Conservation (phyloP, 192 early-diverging fungal genomes). For the Podila verticillata region DNA sequence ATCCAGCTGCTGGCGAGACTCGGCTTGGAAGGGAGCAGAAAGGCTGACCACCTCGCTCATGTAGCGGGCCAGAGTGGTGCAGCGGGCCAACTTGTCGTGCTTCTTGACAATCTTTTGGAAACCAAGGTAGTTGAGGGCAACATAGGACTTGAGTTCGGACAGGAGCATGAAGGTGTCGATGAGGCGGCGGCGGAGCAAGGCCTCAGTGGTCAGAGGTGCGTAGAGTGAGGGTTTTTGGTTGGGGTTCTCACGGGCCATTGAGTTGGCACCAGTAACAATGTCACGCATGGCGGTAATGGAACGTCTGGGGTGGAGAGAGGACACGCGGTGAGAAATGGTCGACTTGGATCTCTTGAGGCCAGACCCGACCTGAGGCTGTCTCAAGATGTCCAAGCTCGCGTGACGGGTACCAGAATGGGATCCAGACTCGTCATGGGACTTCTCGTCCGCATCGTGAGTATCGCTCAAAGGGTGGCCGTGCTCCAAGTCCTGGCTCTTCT, state of each 20-base stretch:
- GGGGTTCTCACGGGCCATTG: conserved; percentile 24
- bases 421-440: neutral
- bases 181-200: conserved; percentile 39
- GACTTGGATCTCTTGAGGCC: conserved; percentile 10
- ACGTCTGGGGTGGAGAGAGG: conserved; percentile 9
- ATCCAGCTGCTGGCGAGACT: conserved; percentile 60
- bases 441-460: neutral
- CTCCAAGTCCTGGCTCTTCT: neutral
- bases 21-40: conserved; percentile 63
- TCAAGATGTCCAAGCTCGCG: conserved; percentile 6
- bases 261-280: conserved; percentile 30
- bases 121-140: conserved; percentile 86
- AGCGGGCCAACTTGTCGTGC: conserved; percentile 88
- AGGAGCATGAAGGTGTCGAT: conserved; percentile 64
- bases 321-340: neutral
- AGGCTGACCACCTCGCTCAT: conserved; percentile 62
- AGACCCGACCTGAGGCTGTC: neutral
- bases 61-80: conserved; percentile 49
- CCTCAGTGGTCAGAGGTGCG: conserved; percentile 44
- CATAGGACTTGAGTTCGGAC: conserved; percentile 84
- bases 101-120: conserved; percentile 95
- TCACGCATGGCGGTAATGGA: conserved; percentile 17
- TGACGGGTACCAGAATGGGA: neutral
- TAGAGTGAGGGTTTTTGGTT: conserved; percentile 40
- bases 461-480: conserved; percentile 7